Conservation (phyloP, 2,329 filamentous ascomycete genomes). For the Aspergillus puulaauensis region DNA sequence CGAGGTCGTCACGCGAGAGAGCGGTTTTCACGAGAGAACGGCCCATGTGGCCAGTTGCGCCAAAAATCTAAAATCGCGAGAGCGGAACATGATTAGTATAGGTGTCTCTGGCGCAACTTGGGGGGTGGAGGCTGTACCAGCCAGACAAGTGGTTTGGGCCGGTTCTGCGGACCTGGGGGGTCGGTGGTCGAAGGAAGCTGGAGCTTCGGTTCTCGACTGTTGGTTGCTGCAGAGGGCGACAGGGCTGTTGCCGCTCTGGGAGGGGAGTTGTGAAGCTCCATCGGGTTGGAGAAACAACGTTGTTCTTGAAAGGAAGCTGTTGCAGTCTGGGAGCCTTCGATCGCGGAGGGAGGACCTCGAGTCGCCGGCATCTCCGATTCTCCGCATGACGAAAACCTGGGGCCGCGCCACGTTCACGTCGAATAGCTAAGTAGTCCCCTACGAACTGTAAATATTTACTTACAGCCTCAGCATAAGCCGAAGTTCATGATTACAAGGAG, state of each 20-base stretch:
- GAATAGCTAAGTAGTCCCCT: not conserved
- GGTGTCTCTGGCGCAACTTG: not conserved
- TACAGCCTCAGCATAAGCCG: too few relatives aligned
- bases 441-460: too few relatives aligned
- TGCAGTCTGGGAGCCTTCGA: not conserved
- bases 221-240: conserved; percentile 15
- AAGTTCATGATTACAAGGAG: too few relatives aligned
- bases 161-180: conserved; percentile 70
- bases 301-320: not conserved
- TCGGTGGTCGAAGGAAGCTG: conserved; percentile 81
- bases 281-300: conserved; percentile 8
- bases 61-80: conserved; percentile 67
- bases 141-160: conserved; percentile 79
- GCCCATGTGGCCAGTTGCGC: conserved; percentile 96
- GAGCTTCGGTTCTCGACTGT: conserved; percentile 44
- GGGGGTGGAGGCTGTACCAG: conserved; percentile 59
- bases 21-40: conserved; percentile 82
- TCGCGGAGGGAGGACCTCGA: not conserved
- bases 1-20: conserved; percentile 76
- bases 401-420: not conserved
- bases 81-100: not conserved
- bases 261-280: conserved; percentile 29
- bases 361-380: conserved; percentile 8
- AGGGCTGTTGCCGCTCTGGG: conserved; percentile 17
- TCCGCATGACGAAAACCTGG: conserved; percentile 27